Base-by-base conservation (phyloP, 2,329 filamentous ascomycete genomes). In the Metarhizium rileyi region DNA sequence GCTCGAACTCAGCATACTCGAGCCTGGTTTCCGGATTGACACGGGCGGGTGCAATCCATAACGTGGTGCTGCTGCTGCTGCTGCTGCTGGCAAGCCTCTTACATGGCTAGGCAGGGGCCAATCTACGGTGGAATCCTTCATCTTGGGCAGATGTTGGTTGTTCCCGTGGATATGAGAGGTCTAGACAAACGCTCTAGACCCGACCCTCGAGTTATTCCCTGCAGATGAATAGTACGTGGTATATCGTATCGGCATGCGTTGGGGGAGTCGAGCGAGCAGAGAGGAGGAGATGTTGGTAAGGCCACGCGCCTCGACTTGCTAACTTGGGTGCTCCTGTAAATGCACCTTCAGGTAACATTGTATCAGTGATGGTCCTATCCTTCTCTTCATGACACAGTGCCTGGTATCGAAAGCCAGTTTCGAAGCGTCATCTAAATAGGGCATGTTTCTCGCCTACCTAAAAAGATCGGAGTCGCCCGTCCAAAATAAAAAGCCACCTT, bases 1-100 rank as follows among this genome's bases (percentile, higher is more conserved):
- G 4, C 64, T 53, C 1, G 63, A 65, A 2, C 47, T 52, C 5
- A 56, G 45, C 2, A 53, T 48, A 3, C 50, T 49, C 12, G 56
- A 46, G 5, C 56, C 44, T 2, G 57, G 46, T 16, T 45, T 26
- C 52, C 53, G 27, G 44, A 55, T 20, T 40, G 56, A 8, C 41
- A 52, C 47, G 2, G 58, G 56, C 20, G 47, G 48, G 4, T 46
- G 50, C 4, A 52, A 35, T 4, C 47, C 23, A 35, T 25, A 25
- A 12, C 8, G 22, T 14, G 5, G 9, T 14, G n/a, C n/a, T n/a
- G n/a, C n/a, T n/a, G n/a, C n/a, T n/a, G n/a, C n/a, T n/a, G n/a
- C n/a, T n/a, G n/a, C n/a, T n/a, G 20, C 2, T 2, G 38, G 38
- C 38, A 25, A 23, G 18, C 18, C 38, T 23, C 20, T 25, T 25